These are phyloP conservation scores for Huntiella bhutanensis DNA, from an alignment of 2,329 filamentous ascomycete species.

Conservation along the genomic window DNA sequence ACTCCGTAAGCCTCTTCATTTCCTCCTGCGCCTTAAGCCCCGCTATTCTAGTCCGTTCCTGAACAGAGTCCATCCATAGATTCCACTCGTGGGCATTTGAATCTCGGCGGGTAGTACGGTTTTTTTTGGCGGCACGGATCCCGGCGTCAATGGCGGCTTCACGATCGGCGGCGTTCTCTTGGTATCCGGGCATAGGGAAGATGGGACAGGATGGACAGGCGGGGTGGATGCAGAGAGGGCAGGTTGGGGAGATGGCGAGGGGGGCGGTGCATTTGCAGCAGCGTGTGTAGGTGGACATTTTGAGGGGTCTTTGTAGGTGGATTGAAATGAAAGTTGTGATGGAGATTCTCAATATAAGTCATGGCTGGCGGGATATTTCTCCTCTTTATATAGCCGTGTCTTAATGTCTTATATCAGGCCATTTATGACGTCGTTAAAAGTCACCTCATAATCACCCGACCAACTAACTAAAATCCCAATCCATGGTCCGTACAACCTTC, in stretches of 20 bases:
- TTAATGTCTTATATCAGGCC: too few species aligned
- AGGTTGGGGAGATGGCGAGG: constrained; percentile 37
- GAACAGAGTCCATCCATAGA: too few species aligned
- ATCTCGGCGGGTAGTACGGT: too few species aligned
- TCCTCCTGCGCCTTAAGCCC: too few species aligned
- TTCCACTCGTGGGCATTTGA: too few species aligned
- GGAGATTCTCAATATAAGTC: background rate
- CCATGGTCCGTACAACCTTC: too few species aligned
- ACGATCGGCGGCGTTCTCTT: constrained; percentile 4
- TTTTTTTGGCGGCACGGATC: background rate
- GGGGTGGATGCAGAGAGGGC: constrained; percentile 30
- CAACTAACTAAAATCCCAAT: too few species aligned
- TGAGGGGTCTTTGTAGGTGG: background rate
- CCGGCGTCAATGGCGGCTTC: constrained; percentile 8
- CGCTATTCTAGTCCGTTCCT: too few species aligned
- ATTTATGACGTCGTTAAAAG: too few species aligned
- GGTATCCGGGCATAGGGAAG: constrained; percentile 5
- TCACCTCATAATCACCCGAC: too few species aligned
- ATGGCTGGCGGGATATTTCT: background rate
- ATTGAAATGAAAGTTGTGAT: background rate
- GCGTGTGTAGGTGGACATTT: constrained; percentile 23
- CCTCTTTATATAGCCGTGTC: background rate
- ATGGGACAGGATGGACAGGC: constrained; percentile 28
- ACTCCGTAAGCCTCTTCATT: too few species aligned
- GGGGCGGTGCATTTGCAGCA: constrained; percentile 37